Evolutionary conservation across 164 flowering plant genomes (phyloP), one percentile per base, ranked within the genome.

Genomic region (Taxillus chinensis): DNA sequence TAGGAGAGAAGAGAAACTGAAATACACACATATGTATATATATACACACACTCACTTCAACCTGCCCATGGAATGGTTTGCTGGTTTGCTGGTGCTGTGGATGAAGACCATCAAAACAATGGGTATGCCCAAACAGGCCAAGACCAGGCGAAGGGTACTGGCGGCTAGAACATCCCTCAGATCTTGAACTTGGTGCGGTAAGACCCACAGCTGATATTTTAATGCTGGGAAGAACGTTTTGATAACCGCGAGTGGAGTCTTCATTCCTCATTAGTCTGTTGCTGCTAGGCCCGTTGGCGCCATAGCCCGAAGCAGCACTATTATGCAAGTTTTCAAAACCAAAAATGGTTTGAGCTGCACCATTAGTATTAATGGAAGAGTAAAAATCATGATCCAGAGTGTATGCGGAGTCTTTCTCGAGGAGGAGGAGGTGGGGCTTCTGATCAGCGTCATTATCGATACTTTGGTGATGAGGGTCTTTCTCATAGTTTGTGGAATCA

Each of bases 81-180:
- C 64, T 71, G 61, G 56, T 49, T 12, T 12, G 68, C 15, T 71
- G 58, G 64, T 76, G 80, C 53, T 77, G 85, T 72, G 78, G 72
- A 53, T 79, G 72, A 70, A 64, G 61, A 59, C 74, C 73, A 59
- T 74, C 78, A 66, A 69, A 65, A 48, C 51, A 41, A 14, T 64
- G 13, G 12, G 9, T 65, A 6, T 74, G 82, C 58, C 64, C 68
- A 38, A 57, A 61, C 16, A 69, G 27, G 13, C 71, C 76, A 59
- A 74, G 71, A 66, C 66, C 65, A 60, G 75, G 59, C 67, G 68
- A 65, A 73, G 70, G 55, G 83, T 82, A 41, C 81, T 42, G 17
- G 83, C 70, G 38, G 68, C 66, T 45, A 81, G 65, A 48, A 82
- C 81, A 78, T 85, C 92, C 75, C 67, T 78, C 62, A 67, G 67